Evolutionary conservation across 208 protist genomes (phyloP), one percentile per base, ranked within the genome.

Genomic region (Acanthamoeba healyi): DNA sequence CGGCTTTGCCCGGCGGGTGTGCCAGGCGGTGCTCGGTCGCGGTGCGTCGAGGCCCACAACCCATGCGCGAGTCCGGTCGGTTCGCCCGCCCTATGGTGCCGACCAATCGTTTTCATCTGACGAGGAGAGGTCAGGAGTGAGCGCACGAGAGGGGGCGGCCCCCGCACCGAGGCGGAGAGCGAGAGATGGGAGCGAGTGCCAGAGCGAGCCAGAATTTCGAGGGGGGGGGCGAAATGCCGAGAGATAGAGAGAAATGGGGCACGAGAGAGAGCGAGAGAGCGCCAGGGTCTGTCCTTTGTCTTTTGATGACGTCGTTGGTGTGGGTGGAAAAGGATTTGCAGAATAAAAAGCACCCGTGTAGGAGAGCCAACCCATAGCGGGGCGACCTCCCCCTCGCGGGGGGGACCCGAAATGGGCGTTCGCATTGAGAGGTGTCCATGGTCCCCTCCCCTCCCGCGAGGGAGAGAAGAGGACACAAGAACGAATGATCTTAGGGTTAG

Each of bases 301-400:
- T 26, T 51, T 86, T 58, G 22, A 49, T 54, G 54, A n/a, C 54
- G 22, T n/a, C n/a, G n/a, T n/a, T n/a, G n/a, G n/a, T n/a, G n/a
- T 2, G 56, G 38, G 58, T 34, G 26, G 58, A 49, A 91, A 72
- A 91, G 58, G 84, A 63, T 36, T 51, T 0, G 46, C 84, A 63
- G 84, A 86, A 58, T 36, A 86, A 86, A 86, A 86, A 86, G 38
- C 77, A 86, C 77, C 77, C 77, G 32, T 44, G 17, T 63, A 44
- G n/a, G n/a, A n/a, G 38, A 44, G 38, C 67, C 36, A 79, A 79
- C 67, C 67, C 84, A 88, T 61, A 42, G 5, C 14, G 34, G 24
- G 19, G 12, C 32, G 63, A 63, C n/a, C 79, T 26, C 49, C 38
- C 15, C 15, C n/a, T n/a, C n/a, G n/a, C n/a, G n/a, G 32, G 24